Percentiles rank a stretch among this genome's conserved stretches.
Conservation (phyloP, 495 filamentous ascomycete genomes). For the Pyronema omphalodes region DNA sequence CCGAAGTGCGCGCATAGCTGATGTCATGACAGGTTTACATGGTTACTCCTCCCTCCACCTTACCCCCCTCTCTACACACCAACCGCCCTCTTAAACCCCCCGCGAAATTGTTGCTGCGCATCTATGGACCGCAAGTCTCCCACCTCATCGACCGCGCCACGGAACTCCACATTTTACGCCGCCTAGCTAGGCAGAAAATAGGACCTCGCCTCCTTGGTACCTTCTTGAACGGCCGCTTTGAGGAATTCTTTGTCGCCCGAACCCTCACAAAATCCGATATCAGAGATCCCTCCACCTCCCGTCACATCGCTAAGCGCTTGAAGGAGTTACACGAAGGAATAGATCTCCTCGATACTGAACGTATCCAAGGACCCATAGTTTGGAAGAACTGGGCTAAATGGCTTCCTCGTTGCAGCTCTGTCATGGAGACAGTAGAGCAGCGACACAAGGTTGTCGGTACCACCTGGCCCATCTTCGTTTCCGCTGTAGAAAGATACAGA, state of each 20-base stretch:
- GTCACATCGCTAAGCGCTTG: constrained; percentile 96
- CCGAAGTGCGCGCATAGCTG: neutral
- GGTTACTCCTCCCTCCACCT: constrained; percentile 46
- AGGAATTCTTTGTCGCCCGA: constrained; percentile 62
- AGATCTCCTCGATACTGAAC: constrained; percentile 61
- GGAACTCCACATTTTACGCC: constrained; percentile 69
- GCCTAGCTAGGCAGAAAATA: constrained; percentile 78
- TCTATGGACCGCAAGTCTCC: constrained; percentile 90
- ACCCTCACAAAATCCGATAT: constrained; percentile 62
- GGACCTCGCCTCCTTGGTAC: constrained; percentile 85
- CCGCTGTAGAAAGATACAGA: constrained; percentile 59
- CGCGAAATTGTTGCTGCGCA: constrained; percentile 63
- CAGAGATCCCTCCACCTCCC: constrained; percentile 61
- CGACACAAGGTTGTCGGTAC: constrained; percentile 70
- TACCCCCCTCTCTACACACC: neutral
- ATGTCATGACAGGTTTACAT: constrained; percentile 39
- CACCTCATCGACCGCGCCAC: constrained; percentile 88
- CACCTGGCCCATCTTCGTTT: constrained; percentile 61
- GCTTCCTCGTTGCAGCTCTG: constrained; percentile 59
- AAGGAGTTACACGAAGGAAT: constrained; percentile 88
- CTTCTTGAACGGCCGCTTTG: constrained; percentile 90
- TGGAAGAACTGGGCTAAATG: constrained; percentile 94
- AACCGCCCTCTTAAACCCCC: neutral
- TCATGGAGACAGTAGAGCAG: constrained; percentile 42
- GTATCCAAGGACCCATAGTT: constrained; percentile 57